Evolutionary conservation across 2,329 filamentous ascomycete species (phyloP), one percentile per base, ranked within the genome.

Genomic region (Aspergillus sp.): DNA sequence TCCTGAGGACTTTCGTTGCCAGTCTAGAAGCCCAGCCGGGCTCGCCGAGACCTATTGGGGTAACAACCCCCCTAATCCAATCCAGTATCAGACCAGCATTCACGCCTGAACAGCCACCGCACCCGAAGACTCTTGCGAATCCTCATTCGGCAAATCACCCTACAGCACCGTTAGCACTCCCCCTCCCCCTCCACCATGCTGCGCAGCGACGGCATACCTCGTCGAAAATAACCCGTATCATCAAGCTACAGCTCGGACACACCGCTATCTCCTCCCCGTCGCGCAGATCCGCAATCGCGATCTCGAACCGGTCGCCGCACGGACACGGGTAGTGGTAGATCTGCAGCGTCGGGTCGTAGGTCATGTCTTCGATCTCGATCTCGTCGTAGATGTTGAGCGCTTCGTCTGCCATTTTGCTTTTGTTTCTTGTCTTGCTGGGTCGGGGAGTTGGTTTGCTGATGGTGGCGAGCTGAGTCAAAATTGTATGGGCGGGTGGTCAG

Each of bases 301-400:
- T 95, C 66, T 95, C 84, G 66, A 98, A 98, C 39, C 84, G 77
- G 66, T 98, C 91, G 67, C 91, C 91, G 63, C 91, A 98, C 1
- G 91, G 91, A 59, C 91, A 98, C 10, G 91, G 91, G 60, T 93
- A 94, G 64, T 89, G 82, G 67, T 94, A 98, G 48, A 94, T 80
- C 59, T 94, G 81, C 25, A 86, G 73, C 3, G 72, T 70, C 29
- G 78, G 67, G 61, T 95, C 86, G 59, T 76, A 95, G 52, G 83
- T 91, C 86, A 95, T 93, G 64, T 98, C 91, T 61, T 96, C 89
- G 67, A 96, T 95, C 60, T 96, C 89, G 62, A 96, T 89, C 63
- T 95, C 89, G 55, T 96, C 89, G 69, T 95, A 96, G 58, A 94
- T 84, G 47, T 81, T 78, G 36, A 81, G 61, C 33, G 75, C 70